These are phyloP conservation scores for Saccharomyces jurei DNA, from an alignment of 805 yeast species.

Conservation along the genomic window DNA sequence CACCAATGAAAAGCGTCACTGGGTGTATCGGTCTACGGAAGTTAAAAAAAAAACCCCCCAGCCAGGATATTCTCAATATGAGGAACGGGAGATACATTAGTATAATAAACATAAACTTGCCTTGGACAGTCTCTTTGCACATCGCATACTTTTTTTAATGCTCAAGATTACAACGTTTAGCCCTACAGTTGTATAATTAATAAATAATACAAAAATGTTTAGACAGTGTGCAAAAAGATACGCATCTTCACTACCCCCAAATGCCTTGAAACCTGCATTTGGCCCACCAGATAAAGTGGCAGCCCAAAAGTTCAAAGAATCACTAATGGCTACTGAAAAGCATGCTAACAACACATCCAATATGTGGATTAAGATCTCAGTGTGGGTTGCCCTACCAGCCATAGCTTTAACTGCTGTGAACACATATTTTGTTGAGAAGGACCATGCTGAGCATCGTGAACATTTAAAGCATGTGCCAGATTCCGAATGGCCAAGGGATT, in stretches of 20 bases:
- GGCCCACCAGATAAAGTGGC: constrained; percentile 41
- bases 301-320: constrained; percentile 61
- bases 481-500: constrained; percentile 87
- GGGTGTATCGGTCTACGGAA: neutral
- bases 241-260: constrained; percentile 31
- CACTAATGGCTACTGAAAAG: constrained; percentile 54
- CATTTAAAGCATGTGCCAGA: constrained; percentile 64
- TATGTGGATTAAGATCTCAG: constrained; percentile 80
- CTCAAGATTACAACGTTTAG: too few relatives aligned
- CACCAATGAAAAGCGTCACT: neutral
- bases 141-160: neutral
- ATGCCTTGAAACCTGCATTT: constrained; percentile 43
- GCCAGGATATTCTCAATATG: neutral
- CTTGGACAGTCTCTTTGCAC: neutral
- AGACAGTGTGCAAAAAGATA: constrained; percentile 35
- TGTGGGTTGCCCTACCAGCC: constrained; percentile 76
- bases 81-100: neutral
- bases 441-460: constrained; percentile 85
- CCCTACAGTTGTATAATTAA: neutral
- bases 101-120: neutral
- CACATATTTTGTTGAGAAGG: constrained; percentile 72
- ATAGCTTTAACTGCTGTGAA: constrained; percentile 68
- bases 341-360: constrained; percentile 73
- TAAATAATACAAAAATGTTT: constrained; percentile 31
- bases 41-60: neutral